Evolutionary conservation across 2,329 filamentous ascomycete genomes (phyloP), one percentile per base, ranked within the genome.

Genomic region (Trichoderma brevicompactum): DNA sequence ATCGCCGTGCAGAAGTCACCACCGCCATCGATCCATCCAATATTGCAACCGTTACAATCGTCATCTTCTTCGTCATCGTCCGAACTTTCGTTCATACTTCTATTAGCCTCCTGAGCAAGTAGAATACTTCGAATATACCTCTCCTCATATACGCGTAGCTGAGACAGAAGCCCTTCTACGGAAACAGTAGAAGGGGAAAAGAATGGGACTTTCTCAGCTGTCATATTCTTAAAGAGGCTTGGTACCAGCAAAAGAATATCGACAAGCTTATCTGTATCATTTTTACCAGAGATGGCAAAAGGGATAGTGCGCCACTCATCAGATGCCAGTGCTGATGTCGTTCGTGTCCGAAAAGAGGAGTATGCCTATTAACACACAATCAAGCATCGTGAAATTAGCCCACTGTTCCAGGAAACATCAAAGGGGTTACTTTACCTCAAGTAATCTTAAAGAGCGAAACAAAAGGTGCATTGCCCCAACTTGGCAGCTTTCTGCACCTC

Each of bases 281-380:
- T 44, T 46, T 62, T 53, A 8, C 59, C 48, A 8, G 48, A 62
- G 7, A 53, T 6, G 7, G 50, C 38, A 54, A 62, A 62, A 5
- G 48, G 59, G 8, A 62, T 28, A 12, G 59, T 62, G 15, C 41
- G 59, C 59, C 59, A 62, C 38, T 53, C 48, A 15, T 62, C 8
- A 10, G 48, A 53, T 43, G 48, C 48, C 5, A 62, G 53, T 43
- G 15, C 44, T 15, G 48, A 62, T 5, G 40, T 5, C 53, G n/a
- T 53, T 43, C 48, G 23, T 17, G 28, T 54, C 23, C 40, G 38
- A 43, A 62, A 62, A 1, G 48, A 62, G 1, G 36, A 53, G 7
- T 46, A 62, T 5, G 36, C 48, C 59, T 62, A 36, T 17, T 2
- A 28, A 15, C 23, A 50, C 28, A 50, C 2, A 15, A 34, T 7